Evolutionary conservation across 108 stramenopile species (phyloP).

Genomic region (Epithemia pelagica): DNA sequence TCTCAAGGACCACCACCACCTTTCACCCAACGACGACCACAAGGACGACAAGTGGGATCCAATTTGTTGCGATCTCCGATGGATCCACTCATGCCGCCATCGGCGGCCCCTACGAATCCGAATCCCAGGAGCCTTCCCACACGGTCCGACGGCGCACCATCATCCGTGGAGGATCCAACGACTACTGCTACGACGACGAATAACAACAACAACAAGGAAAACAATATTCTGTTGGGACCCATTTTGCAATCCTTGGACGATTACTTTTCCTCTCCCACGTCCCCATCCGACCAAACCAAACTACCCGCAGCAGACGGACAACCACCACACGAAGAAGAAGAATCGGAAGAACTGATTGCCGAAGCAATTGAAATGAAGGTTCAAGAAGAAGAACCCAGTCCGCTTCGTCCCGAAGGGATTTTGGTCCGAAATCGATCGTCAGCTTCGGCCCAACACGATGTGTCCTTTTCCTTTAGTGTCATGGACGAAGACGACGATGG

Average conservation of each 20-base stretch:
- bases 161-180: too few species aligned
- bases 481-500: neutral
- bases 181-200: neutral
- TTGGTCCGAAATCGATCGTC: too few species aligned
- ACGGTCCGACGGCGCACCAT: neutral
- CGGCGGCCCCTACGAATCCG: too few species aligned
- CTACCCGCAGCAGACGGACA: neutral
- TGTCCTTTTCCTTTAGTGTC: neutral
- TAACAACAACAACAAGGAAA: too few species aligned
- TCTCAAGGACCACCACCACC: too few species aligned
- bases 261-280: neutral
- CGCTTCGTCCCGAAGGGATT: too few species aligned
- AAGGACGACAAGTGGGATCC: neutral
- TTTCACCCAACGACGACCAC: too few species aligned
- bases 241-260: neutral
- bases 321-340: neutral
- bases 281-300: neutral
- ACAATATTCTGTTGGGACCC: neutral
- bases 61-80: neutral
- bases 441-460: too few species aligned
- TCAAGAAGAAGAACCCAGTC: neutral
- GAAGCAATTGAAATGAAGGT: neutral
- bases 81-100: too few species aligned
- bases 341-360: neutral
- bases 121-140: neutral